These are phyloP conservation scores for Berberis vulgaris DNA, from an alignment of 164 flowering plant genomes.

Conservation along the genomic window DNA sequence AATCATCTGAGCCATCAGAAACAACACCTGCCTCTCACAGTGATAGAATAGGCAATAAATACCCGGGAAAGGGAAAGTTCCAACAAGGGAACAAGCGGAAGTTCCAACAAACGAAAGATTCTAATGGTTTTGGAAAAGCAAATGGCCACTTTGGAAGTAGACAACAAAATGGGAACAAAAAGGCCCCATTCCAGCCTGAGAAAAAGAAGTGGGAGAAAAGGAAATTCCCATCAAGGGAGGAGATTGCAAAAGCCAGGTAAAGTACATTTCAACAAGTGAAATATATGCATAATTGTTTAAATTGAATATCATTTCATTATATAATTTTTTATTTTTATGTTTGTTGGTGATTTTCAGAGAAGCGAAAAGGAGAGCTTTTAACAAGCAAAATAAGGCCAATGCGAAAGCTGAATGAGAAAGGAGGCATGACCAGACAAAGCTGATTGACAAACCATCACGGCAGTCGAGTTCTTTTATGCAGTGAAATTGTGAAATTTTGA, in stretches of 20 bases:
- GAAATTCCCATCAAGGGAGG: conserved; percentile 43
- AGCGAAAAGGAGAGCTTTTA: conserved; percentile 21
- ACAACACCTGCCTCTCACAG: too few species aligned
- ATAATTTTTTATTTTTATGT: not conserved
- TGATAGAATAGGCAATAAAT: too few species aligned
- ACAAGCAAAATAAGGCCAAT: conserved; percentile 6
- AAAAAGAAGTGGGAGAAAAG: conserved; percentile 21
- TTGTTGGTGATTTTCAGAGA: conserved; percentile 15
- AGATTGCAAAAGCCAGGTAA: conserved; percentile 50
- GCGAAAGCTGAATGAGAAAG: not conserved
- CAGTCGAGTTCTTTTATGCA: too few species aligned
- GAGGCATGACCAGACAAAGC: too few species aligned
- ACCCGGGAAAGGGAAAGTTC: too few species aligned
- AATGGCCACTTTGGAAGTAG: conserved; percentile 11
- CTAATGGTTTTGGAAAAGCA: conserved; percentile 8
- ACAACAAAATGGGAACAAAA: conserved; percentile 16
- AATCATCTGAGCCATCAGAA: too few species aligned
- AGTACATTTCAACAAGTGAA: not conserved
- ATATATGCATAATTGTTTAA: not conserved
- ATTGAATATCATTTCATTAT: not conserved
- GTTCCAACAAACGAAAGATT: conserved; percentile 4
- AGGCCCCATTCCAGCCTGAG: conserved; percentile 10
- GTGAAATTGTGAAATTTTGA: too few species aligned
- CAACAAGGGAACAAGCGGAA: conserved; percentile 8
- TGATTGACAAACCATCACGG: too few species aligned